Base-by-base conservation (phyloP, 1,284 basidiomycete species). In the Papiliotrema terrestris region DNA sequence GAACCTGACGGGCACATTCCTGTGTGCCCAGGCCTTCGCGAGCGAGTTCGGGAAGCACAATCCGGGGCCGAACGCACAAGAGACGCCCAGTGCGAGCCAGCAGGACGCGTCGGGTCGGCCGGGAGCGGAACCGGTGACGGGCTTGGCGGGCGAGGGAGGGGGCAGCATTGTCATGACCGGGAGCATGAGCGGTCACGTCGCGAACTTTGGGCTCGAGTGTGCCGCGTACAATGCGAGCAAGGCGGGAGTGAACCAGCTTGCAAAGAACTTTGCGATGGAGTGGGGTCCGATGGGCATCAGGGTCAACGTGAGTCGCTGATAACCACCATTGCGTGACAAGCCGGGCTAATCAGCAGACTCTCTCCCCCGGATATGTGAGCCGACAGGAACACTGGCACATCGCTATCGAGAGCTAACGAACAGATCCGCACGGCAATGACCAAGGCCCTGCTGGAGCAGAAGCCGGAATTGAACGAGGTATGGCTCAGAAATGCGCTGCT, bases 171-270 rank as follows among this genome's bases (percentile, higher is more conserved):
- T 89, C 60, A 75, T 90, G 56, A 84, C 91, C 61, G 89, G 88
- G 23, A 89, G 87, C 52, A 90, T 92, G 87, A 88, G 87, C 42
- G 89, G 89, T n/a, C 84, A 84, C 45, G 85, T 91, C 62, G 87
- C 88, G 53, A 91, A 91, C 78, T 84, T 79, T 35, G 89, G 58
- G 5, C 67, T 69, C 61, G 74, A 63, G 55, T 86, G 62, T 49
- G 78, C 56, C 25, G 54, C 59, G 13, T 63, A 58, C 50, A 59
- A 57, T 47, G 54, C 60, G 17, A 54, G 51, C 22, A 61, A 61
- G 36, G 37, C 60, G n/a, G 60, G 54, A 23, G 23, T 58, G 22
- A 20, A 54, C 22, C 57, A 58, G 41, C 46, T 61, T 48, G 45
- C 47, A 39, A 47, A 89, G 56, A 90, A 86, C 76, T 84, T 90